Percentiles rank a stretch among this genome's conserved stretches.
These are phyloP conservation scores for Sordariomycetes sp. DNA, from an alignment of 2,329 filamentous ascomycete genomes.

Conservation along the genomic window DNA sequence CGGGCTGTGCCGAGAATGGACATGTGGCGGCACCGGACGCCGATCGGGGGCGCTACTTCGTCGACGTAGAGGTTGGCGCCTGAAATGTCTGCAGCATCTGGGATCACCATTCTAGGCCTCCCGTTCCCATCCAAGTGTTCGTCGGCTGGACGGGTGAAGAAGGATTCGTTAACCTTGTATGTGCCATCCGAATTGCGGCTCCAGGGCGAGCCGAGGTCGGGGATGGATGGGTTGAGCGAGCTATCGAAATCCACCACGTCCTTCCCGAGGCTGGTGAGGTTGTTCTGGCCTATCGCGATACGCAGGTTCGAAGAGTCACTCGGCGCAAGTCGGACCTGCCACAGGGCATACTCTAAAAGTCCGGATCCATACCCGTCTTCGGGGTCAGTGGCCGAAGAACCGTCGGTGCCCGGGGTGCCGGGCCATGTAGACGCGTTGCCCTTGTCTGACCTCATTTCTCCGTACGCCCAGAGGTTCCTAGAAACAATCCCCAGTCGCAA, in stretches of 20 bases:
- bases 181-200: neutral
- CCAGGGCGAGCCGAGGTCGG: neutral
- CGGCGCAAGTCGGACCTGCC: constrained; percentile 3
- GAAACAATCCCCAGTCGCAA: neutral
- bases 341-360: constrained; percentile 5
- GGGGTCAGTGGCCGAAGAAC: neutral
- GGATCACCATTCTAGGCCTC: neutral
- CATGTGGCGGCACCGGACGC: neutral
- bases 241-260: neutral
- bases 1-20: neutral
- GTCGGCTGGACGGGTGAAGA: neutral
- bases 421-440: neutral
- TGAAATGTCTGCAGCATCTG: neutral
- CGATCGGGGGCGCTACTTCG: neutral
- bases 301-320: neutral
- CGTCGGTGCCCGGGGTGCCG: neutral
- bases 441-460: neutral
- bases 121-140: too few species aligned
- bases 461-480: neutral
- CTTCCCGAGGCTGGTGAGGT: too few species aligned
- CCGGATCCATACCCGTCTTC: neutral
- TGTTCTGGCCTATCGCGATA: neutral
- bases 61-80: neutral
- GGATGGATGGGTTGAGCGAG: neutral
- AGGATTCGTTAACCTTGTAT: neutral